These are phyloP conservation scores for Talaromyces islandicus DNA, from an alignment of 2,329 filamentous ascomycete genomes.

Conservation along the genomic window DNA sequence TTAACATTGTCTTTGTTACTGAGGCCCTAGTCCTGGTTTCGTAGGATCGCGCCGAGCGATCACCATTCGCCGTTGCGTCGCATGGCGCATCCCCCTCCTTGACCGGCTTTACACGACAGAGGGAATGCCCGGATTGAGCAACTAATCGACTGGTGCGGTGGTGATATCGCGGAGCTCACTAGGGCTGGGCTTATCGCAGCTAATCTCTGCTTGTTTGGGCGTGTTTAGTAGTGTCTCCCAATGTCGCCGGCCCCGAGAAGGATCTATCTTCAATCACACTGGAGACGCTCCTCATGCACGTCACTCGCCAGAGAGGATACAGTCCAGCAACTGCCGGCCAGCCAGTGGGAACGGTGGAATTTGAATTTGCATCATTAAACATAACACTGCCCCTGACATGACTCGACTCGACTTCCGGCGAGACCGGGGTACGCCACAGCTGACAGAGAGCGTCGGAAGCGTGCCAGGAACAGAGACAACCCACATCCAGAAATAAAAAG, in stretches of 20 bases:
- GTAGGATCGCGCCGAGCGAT: background rate
- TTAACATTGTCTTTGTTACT: background rate
- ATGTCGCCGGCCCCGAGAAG: background rate
- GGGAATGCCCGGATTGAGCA: background rate
- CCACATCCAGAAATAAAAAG: background rate
- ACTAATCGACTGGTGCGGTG: background rate
- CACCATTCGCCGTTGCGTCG: background rate
- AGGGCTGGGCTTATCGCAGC: background rate
- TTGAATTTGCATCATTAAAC: no score
- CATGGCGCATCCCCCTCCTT: background rate
- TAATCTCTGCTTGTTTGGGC: background rate
- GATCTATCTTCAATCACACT: background rate
- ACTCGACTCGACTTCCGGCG: background rate
- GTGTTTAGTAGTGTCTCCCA: background rate
- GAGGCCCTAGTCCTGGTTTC: background rate
- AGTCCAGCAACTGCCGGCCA: background rate
- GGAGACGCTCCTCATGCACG: background rate
- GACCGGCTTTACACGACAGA: background rate
- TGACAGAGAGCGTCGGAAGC: background rate
- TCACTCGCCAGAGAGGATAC: background rate
- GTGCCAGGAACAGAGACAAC: background rate
- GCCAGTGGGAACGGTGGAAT: background rate
- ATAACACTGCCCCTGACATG: background rate
- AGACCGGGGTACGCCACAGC: background rate
- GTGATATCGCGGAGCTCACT: background rate